These are phyloP conservation scores for Chaetomium globosum DNA, from an alignment of 2,329 filamentous ascomycete species.

Conservation along the genomic window DNA sequence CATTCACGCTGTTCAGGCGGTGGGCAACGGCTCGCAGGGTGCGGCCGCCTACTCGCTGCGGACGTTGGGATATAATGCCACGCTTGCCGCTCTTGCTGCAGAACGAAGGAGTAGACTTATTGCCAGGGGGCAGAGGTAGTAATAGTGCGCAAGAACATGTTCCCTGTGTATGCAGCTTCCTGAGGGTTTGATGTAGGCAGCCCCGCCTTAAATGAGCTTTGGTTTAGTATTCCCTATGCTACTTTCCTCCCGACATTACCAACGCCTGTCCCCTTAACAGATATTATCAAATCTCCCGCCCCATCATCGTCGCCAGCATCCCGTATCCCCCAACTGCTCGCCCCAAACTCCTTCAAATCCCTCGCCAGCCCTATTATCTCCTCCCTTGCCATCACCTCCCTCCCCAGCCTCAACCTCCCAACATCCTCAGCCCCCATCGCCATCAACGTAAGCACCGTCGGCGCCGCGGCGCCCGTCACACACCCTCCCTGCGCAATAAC, in stretches of 20 bases:
- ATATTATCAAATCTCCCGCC: slow-evolving; percentile 78
- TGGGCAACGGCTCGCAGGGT: slow-evolving; percentile 51
- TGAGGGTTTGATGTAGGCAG: not conserved
- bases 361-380: slow-evolving; percentile 77
- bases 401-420: slow-evolving; percentile 78
- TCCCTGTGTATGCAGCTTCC: not conserved
- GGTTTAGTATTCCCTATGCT: slow-evolving; percentile 45
- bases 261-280: slow-evolving; percentile 88
- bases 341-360: slow-evolving; percentile 85
- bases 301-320: slow-evolving; percentile 65
- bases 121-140: slow-evolving; percentile 29
- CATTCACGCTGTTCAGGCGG: slow-evolving; percentile 52
- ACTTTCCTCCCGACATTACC: slow-evolving; percentile 95
- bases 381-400: slow-evolving; percentile 79
- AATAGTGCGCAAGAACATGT: not conserved
- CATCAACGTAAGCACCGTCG: slow-evolving; percentile 84
- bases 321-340: slow-evolving; percentile 85
- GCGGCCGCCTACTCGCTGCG: slow-evolving; percentile 56
- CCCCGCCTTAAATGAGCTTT: not conserved
- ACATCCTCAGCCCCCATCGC: slow-evolving; percentile 98
- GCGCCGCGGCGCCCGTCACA: slow-evolving; percentile 69
- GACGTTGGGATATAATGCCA: slow-evolving; percentile 58
- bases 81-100: slow-evolving; percentile 57
- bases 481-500: slow-evolving; percentile 81
- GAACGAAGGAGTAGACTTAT: slow-evolving; percentile 46